phyloP scores from a whole-genome alignment of 2,329 filamentous ascomycete genomes.

The Fusarium sp. region DNA sequence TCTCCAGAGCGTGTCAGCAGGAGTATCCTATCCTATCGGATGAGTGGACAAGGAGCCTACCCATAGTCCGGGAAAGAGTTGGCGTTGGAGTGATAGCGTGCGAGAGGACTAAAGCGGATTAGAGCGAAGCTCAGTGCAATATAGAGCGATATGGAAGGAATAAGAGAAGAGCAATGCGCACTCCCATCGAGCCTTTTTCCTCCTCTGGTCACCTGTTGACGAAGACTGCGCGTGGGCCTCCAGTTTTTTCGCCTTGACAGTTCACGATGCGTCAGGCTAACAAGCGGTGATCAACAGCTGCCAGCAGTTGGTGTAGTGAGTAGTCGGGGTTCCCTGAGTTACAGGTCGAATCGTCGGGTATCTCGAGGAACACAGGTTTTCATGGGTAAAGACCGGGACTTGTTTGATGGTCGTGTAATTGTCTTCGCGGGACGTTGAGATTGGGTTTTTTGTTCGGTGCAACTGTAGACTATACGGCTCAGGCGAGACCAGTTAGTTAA shows the following conservation, averaged over 20 bases:
- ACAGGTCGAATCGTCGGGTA: neutral
- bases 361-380: neutral
- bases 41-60: constrained; percentile 45
- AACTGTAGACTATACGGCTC: constrained; percentile 7
- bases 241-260: constrained; percentile 45
- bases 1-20: constrained; percentile 45
- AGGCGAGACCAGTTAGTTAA: neutral
- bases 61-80: constrained; percentile 59
- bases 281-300: constrained; percentile 25
- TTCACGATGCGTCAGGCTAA: constrained; percentile 35
- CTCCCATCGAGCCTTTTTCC: constrained; percentile 49
- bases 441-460: constrained; percentile 3
- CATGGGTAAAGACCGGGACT: constrained; percentile 6
- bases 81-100: constrained; percentile 53
- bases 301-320: constrained; percentile 7
- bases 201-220: constrained; percentile 37
- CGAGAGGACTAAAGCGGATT: constrained; percentile 47
- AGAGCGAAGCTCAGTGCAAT: constrained; percentile 25
- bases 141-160: constrained; percentile 2
- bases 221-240: constrained; percentile 43
- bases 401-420: neutral
- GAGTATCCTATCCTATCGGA: constrained; percentile 13
- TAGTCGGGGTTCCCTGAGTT: neutral
- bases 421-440: constrained; percentile 10
- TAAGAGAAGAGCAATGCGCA: constrained; percentile 41